Evolutionary conservation across 106 monocot genomes (phyloP).

Genomic region (Allium sativum): DNA sequence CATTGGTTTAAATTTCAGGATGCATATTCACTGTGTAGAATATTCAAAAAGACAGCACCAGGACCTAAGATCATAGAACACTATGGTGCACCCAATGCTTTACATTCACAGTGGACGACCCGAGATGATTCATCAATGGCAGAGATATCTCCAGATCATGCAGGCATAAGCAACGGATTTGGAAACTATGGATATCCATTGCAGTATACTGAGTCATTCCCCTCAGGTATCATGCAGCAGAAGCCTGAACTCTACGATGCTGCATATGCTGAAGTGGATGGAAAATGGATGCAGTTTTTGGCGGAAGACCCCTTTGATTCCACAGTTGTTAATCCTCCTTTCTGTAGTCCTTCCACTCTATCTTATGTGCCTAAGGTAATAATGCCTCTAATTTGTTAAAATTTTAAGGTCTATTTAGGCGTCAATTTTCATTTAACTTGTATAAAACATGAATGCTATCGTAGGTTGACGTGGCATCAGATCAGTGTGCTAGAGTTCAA

Average conservation of each 20-base stretch:
- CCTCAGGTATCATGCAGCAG: not conserved
- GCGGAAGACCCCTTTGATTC: slow-evolving; percentile 17
- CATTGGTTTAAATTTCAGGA: slow-evolving; percentile 12
- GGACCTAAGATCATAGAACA: slow-evolving; percentile 77
- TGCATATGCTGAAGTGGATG: slow-evolving; percentile 1
- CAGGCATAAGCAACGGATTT: slow-evolving; percentile 12
- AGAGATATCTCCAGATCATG: slow-evolving; percentile 11
- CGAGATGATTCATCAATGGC: slow-evolving; percentile 7
- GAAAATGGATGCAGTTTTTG: slow-evolving; percentile 57
- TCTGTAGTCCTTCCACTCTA: slow-evolving; percentile 23
- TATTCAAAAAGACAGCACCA: slow-evolving; percentile 36
- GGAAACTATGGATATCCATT: slow-evolving; percentile 1
- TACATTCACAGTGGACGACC: slow-evolving; percentile 5
- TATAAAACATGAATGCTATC: not conserved
- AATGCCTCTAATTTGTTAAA: not conserved
- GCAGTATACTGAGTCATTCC: not conserved
- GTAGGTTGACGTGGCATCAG: slow-evolving; percentile 77
- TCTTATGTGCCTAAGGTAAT: slow-evolving; percentile 56
- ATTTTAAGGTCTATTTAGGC: too few species aligned
- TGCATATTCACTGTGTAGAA: slow-evolving; percentile 31
- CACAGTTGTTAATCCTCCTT: slow-evolving; percentile 13
- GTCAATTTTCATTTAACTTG: too few species aligned
- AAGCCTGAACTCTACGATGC: slow-evolving; percentile 5
- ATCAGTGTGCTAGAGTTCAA: slow-evolving; percentile 72
- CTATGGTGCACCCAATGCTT: slow-evolving; percentile 24